Base-by-base conservation (phyloP, 129 eudicot species). In the Lactuca saligna region DNA sequence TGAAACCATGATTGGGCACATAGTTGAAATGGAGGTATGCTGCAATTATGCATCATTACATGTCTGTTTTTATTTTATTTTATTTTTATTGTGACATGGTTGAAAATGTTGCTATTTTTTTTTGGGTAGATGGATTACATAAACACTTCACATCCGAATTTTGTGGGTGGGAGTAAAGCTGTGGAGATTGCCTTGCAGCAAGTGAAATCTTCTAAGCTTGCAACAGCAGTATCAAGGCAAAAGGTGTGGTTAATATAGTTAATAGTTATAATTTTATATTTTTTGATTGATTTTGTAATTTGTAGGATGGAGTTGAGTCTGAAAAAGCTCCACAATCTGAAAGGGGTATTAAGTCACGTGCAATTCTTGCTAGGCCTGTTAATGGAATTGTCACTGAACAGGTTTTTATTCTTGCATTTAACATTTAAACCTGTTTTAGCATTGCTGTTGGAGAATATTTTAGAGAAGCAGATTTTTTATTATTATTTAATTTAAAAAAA, bases 131-230 rank as follows among this genome's bases (percentile, higher is more conserved):
- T 94, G 99, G 99, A 89, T 79, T 94, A 89, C 76, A 94, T 94
- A 75, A 94, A 94, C 78, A 94, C 99, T 69, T 94, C 97, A 3
- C 97, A 94, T 70, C 96, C 93, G 17, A 85, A 83, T 84, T 94
- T 94, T 61, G 63, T 94, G 80, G 99, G 99, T 78, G 99, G 99
- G 61, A 88, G 96, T 69, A 87, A 85, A 87, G 99, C 99, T 35
- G 87, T 94, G n/a, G 97, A 94, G 84, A 31, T 65, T 33, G 97
- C 93, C 7, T 44, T 77, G 61, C 88, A 85, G 72, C 92, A 87
- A 69, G 72, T 83, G 56, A 93, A 82, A 71, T 79, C 95, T 32
- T 57, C 82, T 17, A 85, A 76, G 74, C 57, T 74, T n/a, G 60
- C 89, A 69, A 76, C 80, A 44, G 53, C 90, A 12, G 60, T 75